These are phyloP conservation scores for Acanthamoeba castellanii DNA, from an alignment of 208 protist genomes.

Conservation along the genomic window DNA sequence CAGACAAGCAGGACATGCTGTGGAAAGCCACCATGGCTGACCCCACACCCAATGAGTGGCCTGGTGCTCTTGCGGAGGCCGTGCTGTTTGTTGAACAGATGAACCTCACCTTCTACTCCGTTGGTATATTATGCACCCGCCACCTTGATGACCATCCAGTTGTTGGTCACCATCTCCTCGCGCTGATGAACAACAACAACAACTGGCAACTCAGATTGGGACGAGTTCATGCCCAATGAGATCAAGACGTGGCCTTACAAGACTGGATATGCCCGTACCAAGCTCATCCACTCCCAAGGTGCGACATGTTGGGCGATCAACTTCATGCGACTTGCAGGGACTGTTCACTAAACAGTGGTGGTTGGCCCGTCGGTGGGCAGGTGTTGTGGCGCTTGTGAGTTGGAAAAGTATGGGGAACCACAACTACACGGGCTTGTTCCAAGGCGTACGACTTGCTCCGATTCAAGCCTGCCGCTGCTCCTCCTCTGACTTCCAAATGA, in stretches of 20 bases:
- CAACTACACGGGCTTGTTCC: conserved; percentile 69
- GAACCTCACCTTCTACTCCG: conserved; percentile 61
- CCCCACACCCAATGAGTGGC: not conserved
- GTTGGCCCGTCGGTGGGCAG: not conserved
- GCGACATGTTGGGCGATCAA: not conserved
- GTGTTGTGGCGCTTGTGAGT: not conserved
- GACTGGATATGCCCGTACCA: not conserved
- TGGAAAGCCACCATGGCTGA: not conserved
- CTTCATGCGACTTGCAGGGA: not conserved
- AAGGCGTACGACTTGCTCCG: not conserved
- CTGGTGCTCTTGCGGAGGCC: not conserved
- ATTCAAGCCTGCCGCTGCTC: not conserved
- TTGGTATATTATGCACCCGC: not conserved
- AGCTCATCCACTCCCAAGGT: conserved; percentile 49
- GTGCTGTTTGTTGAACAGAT: conserved; percentile 27
- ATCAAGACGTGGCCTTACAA: conserved; percentile 16
- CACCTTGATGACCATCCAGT: not conserved
- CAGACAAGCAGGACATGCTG: too few relatives aligned
- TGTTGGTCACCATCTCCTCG: too few relatives aligned
- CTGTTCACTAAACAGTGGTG: not conserved
- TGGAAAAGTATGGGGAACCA: conserved; percentile 8
- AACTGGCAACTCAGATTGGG: not conserved
- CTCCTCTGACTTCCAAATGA: not conserved
- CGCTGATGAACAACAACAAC: too few relatives aligned
- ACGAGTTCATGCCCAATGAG: conserved; percentile 8